phyloP scores from a whole-genome alignment of 2,329 filamentous ascomycete species.

The Tolypocladium endophyticum region DNA sequence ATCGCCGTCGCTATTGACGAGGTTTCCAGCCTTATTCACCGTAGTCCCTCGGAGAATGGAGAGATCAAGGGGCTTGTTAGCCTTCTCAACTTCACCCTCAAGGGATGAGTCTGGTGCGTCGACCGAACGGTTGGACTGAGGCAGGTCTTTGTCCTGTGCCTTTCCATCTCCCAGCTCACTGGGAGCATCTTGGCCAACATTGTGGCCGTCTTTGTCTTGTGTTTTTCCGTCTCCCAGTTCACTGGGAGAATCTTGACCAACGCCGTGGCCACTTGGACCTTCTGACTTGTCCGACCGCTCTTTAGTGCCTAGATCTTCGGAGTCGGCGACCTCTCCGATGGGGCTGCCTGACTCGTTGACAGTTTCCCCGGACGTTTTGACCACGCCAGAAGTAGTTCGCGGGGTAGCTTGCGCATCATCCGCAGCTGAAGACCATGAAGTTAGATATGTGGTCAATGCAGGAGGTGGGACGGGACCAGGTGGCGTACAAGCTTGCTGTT shows the following conservation, averaged over 20 bases:
- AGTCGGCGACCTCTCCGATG: slow-evolving; percentile 30
- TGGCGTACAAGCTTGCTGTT: background rate
- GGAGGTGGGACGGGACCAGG: background rate
- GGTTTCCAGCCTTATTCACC: slow-evolving; percentile 49
- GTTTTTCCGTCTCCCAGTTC: no score
- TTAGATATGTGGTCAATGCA: background rate
- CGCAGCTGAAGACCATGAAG: background rate
- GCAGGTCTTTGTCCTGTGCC: background rate
- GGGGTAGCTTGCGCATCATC: slow-evolving; percentile 17
- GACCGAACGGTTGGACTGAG: background rate
- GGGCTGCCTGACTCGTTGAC: slow-evolving; percentile 32
- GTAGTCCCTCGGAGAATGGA: slow-evolving; percentile 40
- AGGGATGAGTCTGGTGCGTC: background rate
- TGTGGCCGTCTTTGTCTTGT: no score
- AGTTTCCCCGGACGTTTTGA: slow-evolving; percentile 33
- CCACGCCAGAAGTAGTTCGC: slow-evolving; percentile 27
- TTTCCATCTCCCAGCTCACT: background rate
- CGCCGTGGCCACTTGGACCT: background rate
- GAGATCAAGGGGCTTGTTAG: slow-evolving; percentile 26
- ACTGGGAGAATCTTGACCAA: background rate
- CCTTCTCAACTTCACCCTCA: slow-evolving; percentile 1
- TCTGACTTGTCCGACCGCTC: background rate
- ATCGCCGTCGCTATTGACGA: slow-evolving; percentile 41
- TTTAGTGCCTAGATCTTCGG: slow-evolving; percentile 17
- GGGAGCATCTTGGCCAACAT: background rate